phyloP scores from a whole-genome alignment of 2,329 filamentous ascomycete species.

The Cladophialophora psammophila region DNA sequence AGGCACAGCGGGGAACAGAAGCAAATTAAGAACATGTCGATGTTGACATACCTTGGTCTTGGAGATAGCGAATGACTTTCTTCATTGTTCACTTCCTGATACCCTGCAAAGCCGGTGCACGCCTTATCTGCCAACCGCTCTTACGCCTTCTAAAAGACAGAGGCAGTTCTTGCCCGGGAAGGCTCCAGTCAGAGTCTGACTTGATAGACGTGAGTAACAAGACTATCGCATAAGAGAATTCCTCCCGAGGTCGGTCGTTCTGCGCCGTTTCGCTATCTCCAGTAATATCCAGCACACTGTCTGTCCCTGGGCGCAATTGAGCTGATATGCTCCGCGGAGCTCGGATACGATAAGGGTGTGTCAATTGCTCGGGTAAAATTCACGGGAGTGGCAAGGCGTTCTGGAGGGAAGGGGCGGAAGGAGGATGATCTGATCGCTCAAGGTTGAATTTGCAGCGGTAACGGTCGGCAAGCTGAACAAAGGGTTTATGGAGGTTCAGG shows the following conservation, averaged over 20 bases:
- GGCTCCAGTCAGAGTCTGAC: too few relatives aligned
- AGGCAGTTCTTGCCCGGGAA: too few relatives aligned
- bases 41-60: slow-evolving; percentile 37
- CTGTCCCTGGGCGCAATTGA: neutral
- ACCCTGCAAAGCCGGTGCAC: neutral
- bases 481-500: neutral
- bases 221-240: neutral
- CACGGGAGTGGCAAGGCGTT: neutral
- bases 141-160: neutral
- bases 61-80: slow-evolving; percentile 37
- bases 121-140: neutral
- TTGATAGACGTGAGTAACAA: too few relatives aligned
- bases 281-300: neutral
- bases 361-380: neutral
- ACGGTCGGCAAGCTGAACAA: neutral
- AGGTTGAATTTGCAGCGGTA: neutral
- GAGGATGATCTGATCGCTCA: neutral
- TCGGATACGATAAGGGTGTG: neutral
- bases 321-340: neutral
- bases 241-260: neutral
- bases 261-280: neutral
- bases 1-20: neutral
- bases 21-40: neutral
- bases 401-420: neutral
- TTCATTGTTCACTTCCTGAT: slow-evolving; percentile 29